Base-by-base conservation (phyloP, 2,329 filamentous ascomycete genomes). In the Pestalotiopsis sp. region DNA sequence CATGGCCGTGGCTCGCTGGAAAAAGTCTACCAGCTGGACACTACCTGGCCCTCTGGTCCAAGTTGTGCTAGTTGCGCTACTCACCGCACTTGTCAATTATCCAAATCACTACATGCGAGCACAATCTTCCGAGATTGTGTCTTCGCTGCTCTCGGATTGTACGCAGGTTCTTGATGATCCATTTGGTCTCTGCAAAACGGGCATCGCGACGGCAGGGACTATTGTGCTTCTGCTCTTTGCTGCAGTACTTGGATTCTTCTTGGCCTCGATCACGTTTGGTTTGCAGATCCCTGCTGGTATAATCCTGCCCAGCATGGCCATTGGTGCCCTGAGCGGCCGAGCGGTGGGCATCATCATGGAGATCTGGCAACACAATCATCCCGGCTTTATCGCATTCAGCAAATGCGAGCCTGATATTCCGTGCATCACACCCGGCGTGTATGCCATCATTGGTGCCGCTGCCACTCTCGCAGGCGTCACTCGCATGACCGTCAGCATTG, bases 21-120 rank as follows among this genome's bases (percentile, higher is more conserved):
- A 95, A 76, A 92, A 92, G 75, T 86, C 89, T 6, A 80, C 80
- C 17, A 81, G 86, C 17, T 90, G 89, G 77, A 60, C 65, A n/a
- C 88, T 94, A 17, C 90, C 92, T 39, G 88, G 88, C 4, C 95
- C 96, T 2, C 84, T 98, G 36, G 80, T 87, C 14, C 95, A 98
- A 81, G 95, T 98, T 11, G 82, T 92, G 25, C 80, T 90, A n/a
- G 89, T 97, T 27, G 91, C 95, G 4, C 83, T 95, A 57, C 77
- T 97, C 25, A 97, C 95, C 1, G 94, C 95, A 1, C 79, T 98
- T 59, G 88, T 98, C 80, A 98, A 97, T 83, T 99, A 94, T 75
- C 96, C 96, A 12, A 97, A 98, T 81, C 91, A 94, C 68, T 98
- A 98, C 80, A 97, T 98, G 92, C 92, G 96, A 73, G 92, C 94